These are phyloP conservation scores for Melaleuca alternifolia DNA, from an alignment of 345 rosid genomes.

Conservation along the genomic window DNA sequence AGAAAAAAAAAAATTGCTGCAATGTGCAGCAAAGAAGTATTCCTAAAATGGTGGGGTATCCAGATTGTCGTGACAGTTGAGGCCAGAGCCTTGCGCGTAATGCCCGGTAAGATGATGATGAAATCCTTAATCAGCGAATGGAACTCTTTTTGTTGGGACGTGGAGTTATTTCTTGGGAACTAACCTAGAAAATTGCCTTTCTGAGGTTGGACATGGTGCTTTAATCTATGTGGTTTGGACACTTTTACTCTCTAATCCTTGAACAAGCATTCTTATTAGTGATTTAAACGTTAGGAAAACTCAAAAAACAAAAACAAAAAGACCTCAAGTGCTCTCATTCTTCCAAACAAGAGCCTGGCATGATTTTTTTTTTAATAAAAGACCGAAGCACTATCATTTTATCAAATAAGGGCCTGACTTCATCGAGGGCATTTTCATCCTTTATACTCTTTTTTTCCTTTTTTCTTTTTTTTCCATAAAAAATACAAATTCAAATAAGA, in stretches of 20 bases:
- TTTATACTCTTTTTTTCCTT: too few species aligned
- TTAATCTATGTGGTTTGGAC: background rate
- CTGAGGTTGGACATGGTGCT: background rate
- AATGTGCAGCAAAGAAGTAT: constrained; percentile 44
- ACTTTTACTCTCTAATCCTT: background rate
- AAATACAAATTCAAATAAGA: too few species aligned
- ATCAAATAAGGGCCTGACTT: too few species aligned
- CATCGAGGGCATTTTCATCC: too few species aligned
- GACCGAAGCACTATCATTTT: too few species aligned
- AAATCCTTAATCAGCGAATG: background rate
- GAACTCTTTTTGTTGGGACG: background rate
- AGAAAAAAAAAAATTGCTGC: constrained; percentile 53
- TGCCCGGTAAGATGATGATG: constrained; percentile 55
- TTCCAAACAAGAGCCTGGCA: too few species aligned
- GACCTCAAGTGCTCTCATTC: too few species aligned
- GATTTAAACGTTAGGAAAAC: background rate
- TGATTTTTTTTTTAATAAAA: too few species aligned
- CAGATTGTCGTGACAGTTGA: constrained; percentile 75
- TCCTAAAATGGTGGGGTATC: constrained; percentile 81
- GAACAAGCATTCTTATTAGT: background rate
- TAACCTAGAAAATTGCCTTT: background rate
- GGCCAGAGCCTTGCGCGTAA: constrained; percentile 63
- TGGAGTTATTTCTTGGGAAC: background rate
- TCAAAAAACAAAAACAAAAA: too few species aligned
- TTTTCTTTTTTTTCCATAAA: too few species aligned